Base-by-base conservation (phyloP, 768 basidiomycete genomes). In the Kwoniella pini region DNA sequence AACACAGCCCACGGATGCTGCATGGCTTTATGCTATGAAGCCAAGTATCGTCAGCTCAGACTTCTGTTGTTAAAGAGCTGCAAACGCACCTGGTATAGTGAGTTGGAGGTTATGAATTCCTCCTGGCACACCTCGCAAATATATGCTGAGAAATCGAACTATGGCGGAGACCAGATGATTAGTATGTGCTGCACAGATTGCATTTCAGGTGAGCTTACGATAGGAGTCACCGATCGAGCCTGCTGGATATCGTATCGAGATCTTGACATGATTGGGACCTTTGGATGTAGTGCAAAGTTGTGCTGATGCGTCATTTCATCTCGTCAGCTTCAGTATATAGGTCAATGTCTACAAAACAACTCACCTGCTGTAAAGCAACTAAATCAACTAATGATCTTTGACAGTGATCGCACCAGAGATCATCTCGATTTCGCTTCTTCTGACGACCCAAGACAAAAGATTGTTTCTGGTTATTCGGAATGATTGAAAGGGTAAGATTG, bases 301-400 rank as follows among this genome's bases (percentile, higher is more conserved):
- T 50, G 48, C 48, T 50, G 17, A 50, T 17, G 10, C 21, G 24
- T 13, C 5, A 27, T 6, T 10, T 9, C 19, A 43, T 43, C 7
- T 46, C 10, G n/a, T 46, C 44, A 46, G 44, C 21, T 46, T 26
- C 44, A 42, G 11, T 19, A 9, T 13, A n/a, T n/a, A n/a, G n/a
- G n/a, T n/a, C n/a, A n/a, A n/a, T n/a, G n/a, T n/a, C n/a, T n/a
- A n/a, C n/a, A n/a, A n/a, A n/a, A n/a, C n/a, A n/a, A n/a, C 48
- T 50, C 17, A 50, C 48, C 21, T 50, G 48, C n/a, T 50, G 48
- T n/a, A 50, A 11, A 28, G 48, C 48, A 17, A 33, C 27, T n/a
- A 28, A 22, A 50, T 50, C 48, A 12, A 50, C 30, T 15, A 50
- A 50, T 17, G 27, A 33, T 50, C 30, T 50, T 15, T 50, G 48